Conservation (phyloP, 768 basidiomycete species). For the Boletus insuetus region DNA sequence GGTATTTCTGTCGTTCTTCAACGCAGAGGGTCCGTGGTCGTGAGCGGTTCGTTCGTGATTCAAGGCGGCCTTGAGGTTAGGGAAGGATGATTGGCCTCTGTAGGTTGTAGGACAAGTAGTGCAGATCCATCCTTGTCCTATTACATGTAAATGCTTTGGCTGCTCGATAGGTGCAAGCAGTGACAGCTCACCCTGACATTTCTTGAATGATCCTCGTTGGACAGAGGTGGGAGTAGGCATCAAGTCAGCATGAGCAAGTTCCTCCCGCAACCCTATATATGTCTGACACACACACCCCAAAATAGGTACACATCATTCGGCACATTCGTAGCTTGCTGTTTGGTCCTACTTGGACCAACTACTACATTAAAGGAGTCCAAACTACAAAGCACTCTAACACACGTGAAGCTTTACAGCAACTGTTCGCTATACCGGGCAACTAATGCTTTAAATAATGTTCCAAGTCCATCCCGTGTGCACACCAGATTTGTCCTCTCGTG, state of each 20-base stretch:
- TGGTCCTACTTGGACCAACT: too few species aligned
- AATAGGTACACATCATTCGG: slow-evolving; percentile 1
- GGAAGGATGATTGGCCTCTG: slow-evolving; percentile 20
- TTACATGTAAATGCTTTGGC: slow-evolving; percentile 11
- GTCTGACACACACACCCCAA: slow-evolving; percentile 15
- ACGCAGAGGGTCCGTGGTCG: slow-evolving; percentile 16
- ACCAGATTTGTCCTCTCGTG: background rate
- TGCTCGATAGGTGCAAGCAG: background rate
- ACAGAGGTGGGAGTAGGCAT: slow-evolving; percentile 24
- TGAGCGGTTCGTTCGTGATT: slow-evolving; percentile 29
- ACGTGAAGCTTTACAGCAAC: background rate
- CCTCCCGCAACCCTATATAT: slow-evolving; percentile 15
- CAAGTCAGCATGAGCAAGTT: slow-evolving; percentile 11
- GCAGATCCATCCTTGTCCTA: slow-evolving; percentile 34
- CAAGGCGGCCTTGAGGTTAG: slow-evolving; percentile 29
- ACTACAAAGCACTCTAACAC: background rate
- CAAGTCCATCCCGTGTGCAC: background rate
- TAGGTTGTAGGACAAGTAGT: slow-evolving; percentile 29
- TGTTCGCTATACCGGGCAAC: background rate
- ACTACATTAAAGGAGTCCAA: slow-evolving; percentile 2
- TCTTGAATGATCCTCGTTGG: slow-evolving; percentile 18
- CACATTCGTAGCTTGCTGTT: too few species aligned
- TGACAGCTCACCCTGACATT: slow-evolving; percentile 18
- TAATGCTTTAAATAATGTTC: background rate
- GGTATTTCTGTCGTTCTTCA: background rate